Evolutionary conservation across 148 eudicot genomes (phyloP).

Genomic region (Rhododendron williamsianum): DNA sequence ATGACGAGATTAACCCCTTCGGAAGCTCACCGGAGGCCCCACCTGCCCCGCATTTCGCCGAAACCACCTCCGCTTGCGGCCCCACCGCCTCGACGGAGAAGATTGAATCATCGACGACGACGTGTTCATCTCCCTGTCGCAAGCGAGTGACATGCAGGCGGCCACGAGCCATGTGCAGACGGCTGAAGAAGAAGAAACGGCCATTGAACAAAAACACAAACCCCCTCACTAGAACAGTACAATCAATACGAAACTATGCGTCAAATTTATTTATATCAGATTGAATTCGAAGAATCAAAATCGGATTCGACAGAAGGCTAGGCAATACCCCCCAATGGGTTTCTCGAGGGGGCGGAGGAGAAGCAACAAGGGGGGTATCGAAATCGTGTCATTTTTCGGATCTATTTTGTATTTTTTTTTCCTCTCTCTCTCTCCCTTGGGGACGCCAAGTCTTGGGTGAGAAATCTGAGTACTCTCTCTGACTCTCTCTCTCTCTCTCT

Average conservation of each 20-base stretch:
- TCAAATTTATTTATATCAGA: neutral
- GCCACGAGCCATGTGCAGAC: conserved; percentile 62
- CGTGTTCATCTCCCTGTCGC: conserved; percentile 11
- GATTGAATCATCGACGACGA: conserved; percentile 4
- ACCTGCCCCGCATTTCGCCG: conserved; percentile 27
- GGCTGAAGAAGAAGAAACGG: conserved; percentile 35
- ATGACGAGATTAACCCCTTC: conserved; percentile 20
- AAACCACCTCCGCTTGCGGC: conserved; percentile 14
- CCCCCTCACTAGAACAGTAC: neutral
- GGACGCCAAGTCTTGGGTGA: conserved; percentile 11
- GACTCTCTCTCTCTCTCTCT: neutral
- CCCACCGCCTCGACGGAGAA: conserved; percentile 6
- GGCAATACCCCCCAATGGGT: neutral
- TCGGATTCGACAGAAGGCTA: neutral
- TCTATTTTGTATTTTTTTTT: neutral
- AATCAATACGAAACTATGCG: neutral
- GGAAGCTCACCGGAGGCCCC: neutral
- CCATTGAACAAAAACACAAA: conserved; percentile 22
- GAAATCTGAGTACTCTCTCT: neutral
- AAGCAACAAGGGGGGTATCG: neutral
- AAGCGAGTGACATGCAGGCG: conserved; percentile 46
- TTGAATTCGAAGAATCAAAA: neutral
- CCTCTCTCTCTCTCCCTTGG: neutral
- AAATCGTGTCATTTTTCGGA: conserved; percentile 1
- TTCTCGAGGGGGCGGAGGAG: neutral